Evolutionary conservation across 2,329 filamentous ascomycete genomes (phyloP), one percentile per base, ranked within the genome.

Genomic region (Alternaria metachromatica): DNA sequence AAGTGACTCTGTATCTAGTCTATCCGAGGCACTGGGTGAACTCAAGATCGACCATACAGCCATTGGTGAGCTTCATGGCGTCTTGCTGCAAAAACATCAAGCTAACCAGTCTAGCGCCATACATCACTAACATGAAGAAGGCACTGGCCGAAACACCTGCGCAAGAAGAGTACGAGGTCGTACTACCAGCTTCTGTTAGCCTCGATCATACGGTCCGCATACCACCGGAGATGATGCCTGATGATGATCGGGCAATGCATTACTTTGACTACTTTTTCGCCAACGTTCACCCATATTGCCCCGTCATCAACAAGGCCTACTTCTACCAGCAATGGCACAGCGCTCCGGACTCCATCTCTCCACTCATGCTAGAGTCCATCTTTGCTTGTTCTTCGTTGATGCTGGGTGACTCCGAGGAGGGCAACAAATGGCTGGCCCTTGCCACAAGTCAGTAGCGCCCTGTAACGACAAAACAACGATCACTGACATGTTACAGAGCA

Each of bases 181-280:
- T 87, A 28, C 80, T 96, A 9, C 94, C 93, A 33, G 87, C 89
- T 12, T 87, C 91, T 33, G 86, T 87, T 15, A 86, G 89, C 9
- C 87, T 92, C 8, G 93, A 93, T 54, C 85, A 89, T 21, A 94
- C 91, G 62, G 91, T 97, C 62, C 89, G 93, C 37, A 97, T 98
- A 65, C 96, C 95, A 0, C 92, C 92, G 0, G 94, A 96, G 73
- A 87, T 98, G 74, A 97, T 98, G 94, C 95, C 95, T 1, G 87
- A 91, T 28, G 93, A 97, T 30, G 90, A 93, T 48, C 92, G 92
- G 37, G 90, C 90, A 5, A 83, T 94, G 75, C 87, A 92, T 37
- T 97, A 96, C 76, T 97, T 98, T 77, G 89, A 96, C 43, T 91
- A 97, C 46, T 98, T 93, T 78, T 98, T 98, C 79, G 84, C 86